Conservation (phyloP, 1,284 basidiomycete species). For the Erythrobasidium hasegawianum region DNA sequence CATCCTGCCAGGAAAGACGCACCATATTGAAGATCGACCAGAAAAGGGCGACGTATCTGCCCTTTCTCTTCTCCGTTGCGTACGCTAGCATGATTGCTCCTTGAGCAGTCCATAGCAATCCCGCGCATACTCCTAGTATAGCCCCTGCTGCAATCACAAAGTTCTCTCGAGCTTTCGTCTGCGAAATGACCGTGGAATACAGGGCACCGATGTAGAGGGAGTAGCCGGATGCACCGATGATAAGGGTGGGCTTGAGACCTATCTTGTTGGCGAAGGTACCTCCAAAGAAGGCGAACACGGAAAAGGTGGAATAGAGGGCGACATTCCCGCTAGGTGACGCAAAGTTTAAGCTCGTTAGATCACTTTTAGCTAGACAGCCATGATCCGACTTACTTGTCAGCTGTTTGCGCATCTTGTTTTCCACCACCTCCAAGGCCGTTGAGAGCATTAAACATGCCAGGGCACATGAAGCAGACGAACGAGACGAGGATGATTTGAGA, state of each 20-base stretch:
- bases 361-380: not conserved
- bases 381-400: slow-evolving; percentile 53
- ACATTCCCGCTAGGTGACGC: slow-evolving; percentile 18
- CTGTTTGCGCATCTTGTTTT: slow-evolving; percentile 59
- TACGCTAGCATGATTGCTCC: slow-evolving; percentile 79
- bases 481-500: slow-evolving; percentile 60
- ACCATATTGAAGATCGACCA: slow-evolving; percentile 67
- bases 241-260: slow-evolving; percentile 66
- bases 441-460: slow-evolving; percentile 45
- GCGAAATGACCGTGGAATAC: slow-evolving; percentile 52
- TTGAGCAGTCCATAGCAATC: slow-evolving; percentile 79
- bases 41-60: slow-evolving; percentile 66
- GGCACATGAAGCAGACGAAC: slow-evolving; percentile 64
- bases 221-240: slow-evolving; percentile 56
- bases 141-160: slow-evolving; percentile 75
- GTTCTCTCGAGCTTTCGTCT: slow-evolving; percentile 42
- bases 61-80: slow-evolving; percentile 67
- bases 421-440: slow-evolving; percentile 66
- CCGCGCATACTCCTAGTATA: slow-evolving; percentile 75
- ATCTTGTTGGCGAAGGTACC: slow-evolving; percentile 69
- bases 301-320: slow-evolving; percentile 36
- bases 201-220: slow-evolving; percentile 69
- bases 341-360: not conserved
- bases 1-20: not conserved
- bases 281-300: slow-evolving; percentile 44